These are phyloP conservation scores for Arthonia radiata DNA, from an alignment of 495 filamentous ascomycete species.

Conservation along the genomic window DNA sequence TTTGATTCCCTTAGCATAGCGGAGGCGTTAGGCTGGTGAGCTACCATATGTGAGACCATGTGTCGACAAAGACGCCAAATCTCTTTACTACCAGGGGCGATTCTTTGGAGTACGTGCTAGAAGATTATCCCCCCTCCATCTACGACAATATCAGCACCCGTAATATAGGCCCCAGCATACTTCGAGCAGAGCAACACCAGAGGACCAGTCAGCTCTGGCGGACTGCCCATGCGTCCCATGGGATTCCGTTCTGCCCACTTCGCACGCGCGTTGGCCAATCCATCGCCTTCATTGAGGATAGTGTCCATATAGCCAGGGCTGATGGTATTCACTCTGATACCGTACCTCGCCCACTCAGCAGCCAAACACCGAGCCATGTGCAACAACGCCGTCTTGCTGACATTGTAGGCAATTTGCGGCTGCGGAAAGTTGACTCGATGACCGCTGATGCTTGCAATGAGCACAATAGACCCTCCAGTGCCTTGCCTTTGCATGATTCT, in stretches of 20 bases:
- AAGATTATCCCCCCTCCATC: constrained; percentile 31
- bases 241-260: constrained; percentile 39
- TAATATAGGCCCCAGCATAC: constrained; percentile 41
- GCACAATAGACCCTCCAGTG: not conserved
- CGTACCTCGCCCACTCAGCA: constrained; percentile 36
- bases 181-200: constrained; percentile 35
- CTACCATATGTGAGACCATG: too few species aligned
- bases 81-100: too few species aligned
- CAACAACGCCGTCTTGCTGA: constrained; percentile 37
- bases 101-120: too few species aligned
- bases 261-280: constrained; percentile 24
- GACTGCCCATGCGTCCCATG: constrained; percentile 41
- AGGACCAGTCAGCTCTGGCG: constrained; percentile 39
- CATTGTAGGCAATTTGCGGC: constrained; percentile 45
- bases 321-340: constrained; percentile 45
- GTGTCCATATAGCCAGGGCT: constrained; percentile 65
- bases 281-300: constrained; percentile 43
- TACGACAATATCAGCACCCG: constrained; percentile 32
- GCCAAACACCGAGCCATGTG: constrained; percentile 34
- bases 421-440: constrained; percentile 44
- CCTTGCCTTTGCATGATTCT: constrained; percentile 15
- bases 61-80: too few species aligned
- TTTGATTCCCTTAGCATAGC: too few species aligned
- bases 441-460: constrained; percentile 26
- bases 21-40: too few species aligned